Conservation (phyloP, 139 green algal species). For the Pleodorina starrii region DNA sequence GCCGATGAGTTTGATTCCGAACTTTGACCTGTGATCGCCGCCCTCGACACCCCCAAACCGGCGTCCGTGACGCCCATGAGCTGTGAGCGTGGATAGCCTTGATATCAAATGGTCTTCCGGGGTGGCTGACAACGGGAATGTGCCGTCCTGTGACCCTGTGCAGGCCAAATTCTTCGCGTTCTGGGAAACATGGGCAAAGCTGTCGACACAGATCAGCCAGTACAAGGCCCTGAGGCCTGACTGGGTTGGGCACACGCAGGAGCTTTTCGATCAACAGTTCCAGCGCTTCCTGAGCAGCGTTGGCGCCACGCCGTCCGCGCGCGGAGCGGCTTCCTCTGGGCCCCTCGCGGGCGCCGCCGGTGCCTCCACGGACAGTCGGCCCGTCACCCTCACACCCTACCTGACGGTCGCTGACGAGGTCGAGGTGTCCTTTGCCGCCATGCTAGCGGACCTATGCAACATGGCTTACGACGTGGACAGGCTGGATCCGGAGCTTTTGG, state of each 20-base stretch:
- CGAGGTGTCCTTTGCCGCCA: constrained; percentile 55
- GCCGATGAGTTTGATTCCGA: background rate
- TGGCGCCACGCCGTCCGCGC: background rate
- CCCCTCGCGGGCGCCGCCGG: background rate
- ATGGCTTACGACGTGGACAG: constrained; percentile 62
- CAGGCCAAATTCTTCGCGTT: constrained; percentile 15
- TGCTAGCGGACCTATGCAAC: constrained; percentile 67
- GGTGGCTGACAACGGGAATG: background rate
- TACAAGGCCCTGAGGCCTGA: constrained; percentile 24
- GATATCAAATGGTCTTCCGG: background rate
- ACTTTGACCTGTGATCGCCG: background rate
- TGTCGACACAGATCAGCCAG: constrained; percentile 18
- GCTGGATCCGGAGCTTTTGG: constrained; percentile 25
- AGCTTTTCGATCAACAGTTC: constrained; percentile 35
- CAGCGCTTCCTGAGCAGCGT: constrained; percentile 34
- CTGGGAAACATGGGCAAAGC: constrained; percentile 38
- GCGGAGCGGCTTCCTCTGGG: background rate
- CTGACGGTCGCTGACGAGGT: constrained; percentile 39
- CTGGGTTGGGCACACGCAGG: constrained; percentile 13
- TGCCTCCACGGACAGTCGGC: background rate
- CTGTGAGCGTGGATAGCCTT: background rate
- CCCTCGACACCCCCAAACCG: background rate
- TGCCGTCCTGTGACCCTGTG: background rate
- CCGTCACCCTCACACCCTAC: constrained; percentile 35
- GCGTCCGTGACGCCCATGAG: background rate